Conservation (phyloP, 2,329 filamentous ascomycete genomes). For the Magnaporthales sp. region DNA sequence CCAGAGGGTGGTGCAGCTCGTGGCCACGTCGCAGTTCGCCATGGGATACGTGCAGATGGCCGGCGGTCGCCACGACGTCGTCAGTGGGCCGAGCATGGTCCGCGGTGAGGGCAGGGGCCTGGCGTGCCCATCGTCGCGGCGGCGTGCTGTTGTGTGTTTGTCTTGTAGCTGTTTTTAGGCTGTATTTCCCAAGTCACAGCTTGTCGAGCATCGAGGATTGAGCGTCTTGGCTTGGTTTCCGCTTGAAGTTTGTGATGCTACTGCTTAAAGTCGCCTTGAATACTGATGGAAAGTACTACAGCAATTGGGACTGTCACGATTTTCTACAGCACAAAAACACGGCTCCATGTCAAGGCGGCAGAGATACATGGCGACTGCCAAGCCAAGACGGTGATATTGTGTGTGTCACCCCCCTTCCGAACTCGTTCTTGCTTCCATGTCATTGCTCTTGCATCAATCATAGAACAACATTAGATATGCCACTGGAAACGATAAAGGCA, state of each 20-base stretch:
- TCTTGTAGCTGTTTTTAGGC: not conserved
- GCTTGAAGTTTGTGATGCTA: too few species aligned
- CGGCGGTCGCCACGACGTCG: conserved; percentile 13
- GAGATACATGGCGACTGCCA: not conserved
- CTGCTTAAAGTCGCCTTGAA: not conserved
- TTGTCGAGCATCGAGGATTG: too few species aligned
- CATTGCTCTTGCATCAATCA: not conserved
- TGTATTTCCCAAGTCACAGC: too few species aligned
- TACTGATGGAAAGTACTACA: not conserved
- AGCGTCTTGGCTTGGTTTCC: not conserved
- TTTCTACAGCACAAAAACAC: too few species aligned
- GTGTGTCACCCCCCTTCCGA: not conserved
- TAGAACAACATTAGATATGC: not conserved
- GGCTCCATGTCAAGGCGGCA: not conserved
- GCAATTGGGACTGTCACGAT: too few species aligned
- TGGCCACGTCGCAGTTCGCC: conserved; percentile 9
- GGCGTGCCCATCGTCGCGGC: not conserved
- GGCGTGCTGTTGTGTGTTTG: not conserved
- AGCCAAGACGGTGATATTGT: not conserved
- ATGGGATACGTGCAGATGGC: conserved; percentile 13
- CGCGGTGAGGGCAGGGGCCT: not conserved
- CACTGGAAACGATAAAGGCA: not conserved
- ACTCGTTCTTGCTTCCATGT: not conserved
- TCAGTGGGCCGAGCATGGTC: conserved; percentile 12
- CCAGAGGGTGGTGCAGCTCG: conserved; percentile 10